Evolutionary conservation across 2,329 filamentous ascomycete species (phyloP), one percentile per base, ranked within the genome.

Genomic region (Elsinoe fawcettii): DNA sequence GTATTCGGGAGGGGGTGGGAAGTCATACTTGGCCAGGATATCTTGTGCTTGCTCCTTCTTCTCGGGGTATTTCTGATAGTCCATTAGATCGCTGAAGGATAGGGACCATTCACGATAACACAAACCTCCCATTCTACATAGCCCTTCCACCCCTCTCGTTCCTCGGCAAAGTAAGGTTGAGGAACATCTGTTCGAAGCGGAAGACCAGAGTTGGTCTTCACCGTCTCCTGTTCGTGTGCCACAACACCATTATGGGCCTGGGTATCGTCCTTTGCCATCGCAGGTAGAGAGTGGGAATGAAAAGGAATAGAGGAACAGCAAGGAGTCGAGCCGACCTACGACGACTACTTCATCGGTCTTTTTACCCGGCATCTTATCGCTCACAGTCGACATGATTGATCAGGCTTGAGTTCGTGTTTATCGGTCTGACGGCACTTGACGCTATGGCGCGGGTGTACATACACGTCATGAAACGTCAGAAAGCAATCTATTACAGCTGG

Each of bases 81-180:
- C 8, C 8, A 9, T n/a, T 12, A 12, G 14, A 37, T 4, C 14
- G 11, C 9, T 7, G 6, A 7, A 32, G 25, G 12, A 20, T 34
- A n/a, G 25, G n/a, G 34, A 4, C 14, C 11, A 6, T 12, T n/a
- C 2, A 11, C 5, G 7, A 12, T 3, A 53, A 18, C 7, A 58
- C 56, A 22, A 12, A 56, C 59, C 55, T 87, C 84, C 84, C 84
- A 87, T 64, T 87, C 84, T 5, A 88, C 75, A 60, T 86, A 87
- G 6, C 80, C 73, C 61, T 69, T 71, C 73, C 74, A 76, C 2
- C 73, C 73, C 34, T 66, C 60, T 8, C 66, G 62, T 59, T 76
- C 74, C 47, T 71, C 66, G 3, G 65, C 60, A 54, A 75, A 76
- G 27, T 70, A 64, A 51, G 77, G 73, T 16, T 58, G 49, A 3